Evolutionary conservation across 2,329 filamentous ascomycete species (phyloP).

Genomic region (Nectriaceae sp.): DNA sequence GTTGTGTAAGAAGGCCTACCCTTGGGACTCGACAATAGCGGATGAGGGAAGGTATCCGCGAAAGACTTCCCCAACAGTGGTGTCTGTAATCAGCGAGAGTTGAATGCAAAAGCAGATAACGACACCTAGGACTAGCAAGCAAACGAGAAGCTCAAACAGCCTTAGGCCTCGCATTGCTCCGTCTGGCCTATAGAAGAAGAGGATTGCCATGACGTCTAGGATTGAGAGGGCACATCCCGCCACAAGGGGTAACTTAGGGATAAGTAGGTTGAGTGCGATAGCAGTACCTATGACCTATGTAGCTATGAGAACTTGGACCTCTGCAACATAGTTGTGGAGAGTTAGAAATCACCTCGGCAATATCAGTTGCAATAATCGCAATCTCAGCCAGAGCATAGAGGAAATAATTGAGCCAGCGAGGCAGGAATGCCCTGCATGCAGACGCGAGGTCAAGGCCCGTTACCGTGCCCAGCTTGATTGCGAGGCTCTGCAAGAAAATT

Average conservation of each 20-base stretch:
- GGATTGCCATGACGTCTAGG: slow-evolving; percentile 66
- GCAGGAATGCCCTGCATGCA: slow-evolving; percentile 65
- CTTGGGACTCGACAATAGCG: slow-evolving; percentile 58
- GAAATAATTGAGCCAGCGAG: slow-evolving; percentile 63
- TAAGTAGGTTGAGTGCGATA: slow-evolving; percentile 67
- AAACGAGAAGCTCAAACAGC: slow-evolving; percentile 66
- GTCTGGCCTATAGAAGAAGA: slow-evolving; percentile 65
- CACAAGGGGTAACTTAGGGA: slow-evolving; percentile 64
- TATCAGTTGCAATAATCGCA: slow-evolving; percentile 72
- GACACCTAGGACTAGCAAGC: slow-evolving; percentile 65
- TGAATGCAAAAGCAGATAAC: slow-evolving; percentile 72
- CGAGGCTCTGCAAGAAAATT: slow-evolving; percentile 68
- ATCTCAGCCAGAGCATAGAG: slow-evolving; percentile 66
- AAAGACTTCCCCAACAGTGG: slow-evolving; percentile 61
- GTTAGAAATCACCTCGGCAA: slow-evolving; percentile 52
- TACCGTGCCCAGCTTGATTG: slow-evolving; percentile 69
- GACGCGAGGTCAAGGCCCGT: slow-evolving; percentile 68
- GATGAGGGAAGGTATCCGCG: slow-evolving; percentile 64
- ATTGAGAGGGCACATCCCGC: slow-evolving; percentile 71
- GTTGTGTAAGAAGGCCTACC: slow-evolving; percentile 39
- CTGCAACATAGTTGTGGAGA: background rate
- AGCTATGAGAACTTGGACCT: background rate
- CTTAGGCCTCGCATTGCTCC: slow-evolving; percentile 60
- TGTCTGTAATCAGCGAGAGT: slow-evolving; percentile 60
- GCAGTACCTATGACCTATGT: slow-evolving; percentile 66